A percentile compares a stretch with the other conserved stretches of the same genome.
Conservation (phyloP, 2,329 filamentous ascomycete species). For the Cordyceps javanica region DNA sequence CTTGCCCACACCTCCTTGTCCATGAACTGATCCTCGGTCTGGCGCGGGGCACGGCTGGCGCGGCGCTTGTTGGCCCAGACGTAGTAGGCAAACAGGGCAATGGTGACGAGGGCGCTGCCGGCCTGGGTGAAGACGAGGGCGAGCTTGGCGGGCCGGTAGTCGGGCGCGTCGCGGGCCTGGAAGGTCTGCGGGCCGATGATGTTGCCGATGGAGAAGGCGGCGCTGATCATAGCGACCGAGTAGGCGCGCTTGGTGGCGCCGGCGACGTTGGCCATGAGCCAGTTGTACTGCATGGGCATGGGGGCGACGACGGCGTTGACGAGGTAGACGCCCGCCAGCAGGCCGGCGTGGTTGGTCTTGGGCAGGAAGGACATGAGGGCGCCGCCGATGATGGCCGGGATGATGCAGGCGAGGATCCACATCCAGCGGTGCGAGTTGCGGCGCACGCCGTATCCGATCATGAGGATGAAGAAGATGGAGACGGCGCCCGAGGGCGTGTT, state of each 20-base stretch:
- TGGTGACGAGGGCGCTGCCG: neutral
- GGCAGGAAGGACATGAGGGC: slow-evolving; percentile 50
- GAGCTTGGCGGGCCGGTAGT: slow-evolving; percentile 31
- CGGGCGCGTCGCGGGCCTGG: slow-evolving; percentile 27
- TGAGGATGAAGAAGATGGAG: slow-evolving; percentile 18
- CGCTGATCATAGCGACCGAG: slow-evolving; percentile 8
- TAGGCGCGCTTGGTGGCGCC: slow-evolving; percentile 13
- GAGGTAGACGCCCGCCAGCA: slow-evolving; percentile 44
- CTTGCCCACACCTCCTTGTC: slow-evolving; percentile 38
- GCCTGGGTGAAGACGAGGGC: slow-evolving; percentile 9
- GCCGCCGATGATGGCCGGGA: slow-evolving; percentile 44
- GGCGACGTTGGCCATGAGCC: slow-evolving; percentile 43
- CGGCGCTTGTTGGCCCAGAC: slow-evolving; percentile 40
- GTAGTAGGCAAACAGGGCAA: slow-evolving; percentile 39
- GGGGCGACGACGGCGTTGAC: slow-evolving; percentile 44
- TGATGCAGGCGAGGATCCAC: slow-evolving; percentile 34
- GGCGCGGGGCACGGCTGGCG: slow-evolving; percentile 20
- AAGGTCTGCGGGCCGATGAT: slow-evolving; percentile 33
- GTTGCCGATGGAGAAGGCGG: slow-evolving; percentile 29
- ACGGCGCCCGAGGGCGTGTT: slow-evolving; percentile 11
- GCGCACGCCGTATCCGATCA: slow-evolving; percentile 33
- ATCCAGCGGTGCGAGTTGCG: slow-evolving; percentile 32
- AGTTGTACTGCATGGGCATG: slow-evolving; percentile 34
- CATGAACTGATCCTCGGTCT: slow-evolving; percentile 36
- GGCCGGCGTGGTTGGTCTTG: slow-evolving; percentile 37